Conservation (phyloP, 2,329 filamentous ascomycete species). For the Ceratocystis albifundus region DNA sequence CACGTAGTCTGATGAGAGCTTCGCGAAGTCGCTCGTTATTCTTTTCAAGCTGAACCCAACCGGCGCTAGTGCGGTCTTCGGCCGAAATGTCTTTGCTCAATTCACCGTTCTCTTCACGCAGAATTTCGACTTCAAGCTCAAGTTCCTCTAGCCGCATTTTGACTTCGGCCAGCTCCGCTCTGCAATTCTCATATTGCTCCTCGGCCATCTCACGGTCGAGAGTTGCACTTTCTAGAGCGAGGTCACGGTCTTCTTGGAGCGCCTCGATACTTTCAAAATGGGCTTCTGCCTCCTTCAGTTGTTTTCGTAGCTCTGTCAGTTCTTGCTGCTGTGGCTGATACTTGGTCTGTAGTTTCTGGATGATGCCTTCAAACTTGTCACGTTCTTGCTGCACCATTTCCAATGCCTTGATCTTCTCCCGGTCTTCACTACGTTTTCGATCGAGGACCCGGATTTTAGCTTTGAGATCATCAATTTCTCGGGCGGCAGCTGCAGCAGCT, state of each 20-base stretch:
- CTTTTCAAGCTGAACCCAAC: conserved; percentile 84
- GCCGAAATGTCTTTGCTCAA: conserved; percentile 73
- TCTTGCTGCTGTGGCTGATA: conserved; percentile 78
- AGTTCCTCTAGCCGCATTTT: conserved; percentile 71
- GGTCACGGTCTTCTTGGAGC: conserved; percentile 74
- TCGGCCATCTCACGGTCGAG: conserved; percentile 95
- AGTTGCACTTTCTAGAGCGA: conserved; percentile 71
- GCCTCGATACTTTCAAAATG: conserved; percentile 45
- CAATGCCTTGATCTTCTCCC: conserved; percentile 69
- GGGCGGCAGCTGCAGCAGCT: conserved; percentile 40
- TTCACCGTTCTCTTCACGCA: conserved; percentile 78
- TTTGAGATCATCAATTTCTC: conserved; percentile 78
- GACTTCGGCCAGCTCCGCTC: conserved; percentile 65
- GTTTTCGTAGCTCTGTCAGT: conserved; percentile 60
- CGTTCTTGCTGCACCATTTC: conserved; percentile 65
- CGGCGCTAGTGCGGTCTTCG: conserved; percentile 74
- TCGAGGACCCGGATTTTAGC: conserved; percentile 79
- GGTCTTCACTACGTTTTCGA: conserved; percentile 73
- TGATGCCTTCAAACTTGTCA: conserved; percentile 70
- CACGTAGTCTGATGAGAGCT: conserved; percentile 70
- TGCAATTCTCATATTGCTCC: conserved; percentile 73
- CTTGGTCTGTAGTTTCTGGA: conserved; percentile 82
- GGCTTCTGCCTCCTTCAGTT: conserved; percentile 63
- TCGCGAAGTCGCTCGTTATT: conserved; percentile 81
- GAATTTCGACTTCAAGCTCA: conserved; percentile 74